A percentile compares a stretch with the other conserved stretches of the same genome.
Evolutionary conservation across 2,329 filamentous ascomycete species (phyloP).

Genomic region (Diaporthe vaccinii): DNA sequence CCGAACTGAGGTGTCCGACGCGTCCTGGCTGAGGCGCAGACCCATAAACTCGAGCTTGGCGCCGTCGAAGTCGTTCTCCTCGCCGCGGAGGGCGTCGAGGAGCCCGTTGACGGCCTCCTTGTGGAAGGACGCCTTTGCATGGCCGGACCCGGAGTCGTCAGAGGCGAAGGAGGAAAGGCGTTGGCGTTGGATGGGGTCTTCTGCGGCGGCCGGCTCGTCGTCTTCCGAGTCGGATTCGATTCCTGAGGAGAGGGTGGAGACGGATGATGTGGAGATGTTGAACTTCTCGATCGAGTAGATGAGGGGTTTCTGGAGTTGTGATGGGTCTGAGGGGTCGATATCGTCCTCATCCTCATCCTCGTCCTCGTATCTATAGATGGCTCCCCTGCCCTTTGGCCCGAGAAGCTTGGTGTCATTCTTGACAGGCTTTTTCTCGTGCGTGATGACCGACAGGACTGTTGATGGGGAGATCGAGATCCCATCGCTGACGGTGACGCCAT

Average conservation of each 20-base stretch:
- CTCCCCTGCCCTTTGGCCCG: conserved; percentile 65
- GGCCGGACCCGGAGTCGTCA: conserved; percentile 68
- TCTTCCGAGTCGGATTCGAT: conserved; percentile 74
- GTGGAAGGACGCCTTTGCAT: conserved; percentile 75
- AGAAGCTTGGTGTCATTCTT: conserved; percentile 61
- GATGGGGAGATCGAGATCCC: conserved; percentile 60
- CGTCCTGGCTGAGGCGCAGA: conserved; percentile 90
- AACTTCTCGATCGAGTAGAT: conserved; percentile 67
- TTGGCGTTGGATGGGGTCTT: conserved; percentile 59
- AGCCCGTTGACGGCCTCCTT: conserved; percentile 88
- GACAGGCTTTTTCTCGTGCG: conserved; percentile 53
- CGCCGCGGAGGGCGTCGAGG: conserved; percentile 84
- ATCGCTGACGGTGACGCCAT: conserved; percentile 79
- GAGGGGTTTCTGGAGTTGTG: conserved; percentile 66
- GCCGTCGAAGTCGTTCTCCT: conserved; percentile 82
- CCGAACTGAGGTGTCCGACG: conserved; percentile 89
- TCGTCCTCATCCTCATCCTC: conserved; percentile 64
- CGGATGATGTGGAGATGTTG: conserved; percentile 67
- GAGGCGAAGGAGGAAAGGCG: conserved; percentile 81
- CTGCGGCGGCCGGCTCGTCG: conserved; percentile 57
- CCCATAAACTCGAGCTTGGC: conserved; percentile 92
- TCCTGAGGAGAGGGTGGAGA: conserved; percentile 74
- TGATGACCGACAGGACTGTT: conserved; percentile 55
- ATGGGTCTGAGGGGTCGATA: conserved; percentile 57
- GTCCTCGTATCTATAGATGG: conserved; percentile 59